Evolutionary conservation across 306 rosid genomes (phyloP), one percentile per base, ranked within the genome.

Genomic region (Casuarina equisetifolia): DNA sequence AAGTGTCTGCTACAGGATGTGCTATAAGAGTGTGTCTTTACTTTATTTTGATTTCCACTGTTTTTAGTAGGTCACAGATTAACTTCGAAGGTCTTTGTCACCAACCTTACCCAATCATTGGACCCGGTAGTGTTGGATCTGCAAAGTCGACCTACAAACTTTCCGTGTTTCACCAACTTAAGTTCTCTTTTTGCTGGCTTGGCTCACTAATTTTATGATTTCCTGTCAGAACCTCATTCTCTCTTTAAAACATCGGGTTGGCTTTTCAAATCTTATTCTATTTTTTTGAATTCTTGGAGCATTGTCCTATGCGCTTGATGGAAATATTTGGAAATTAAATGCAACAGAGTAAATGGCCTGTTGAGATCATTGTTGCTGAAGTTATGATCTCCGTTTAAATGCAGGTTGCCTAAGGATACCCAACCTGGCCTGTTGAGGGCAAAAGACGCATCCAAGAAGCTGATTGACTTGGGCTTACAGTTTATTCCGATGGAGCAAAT

Each of bases 401-500:
- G 74, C 67, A 92, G 98, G 81, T 75, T 91, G 17, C 86, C 83
- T 38, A 82, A 80, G 78, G 95, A 94, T 78, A 89, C 97, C 11
- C 97, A 94, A 53, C 97, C 90, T 4, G 97, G 91, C 69, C 20
- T 92, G 86, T 73, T 92, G 89, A 92, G 97, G 72, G 77, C 83
- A 63, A 86, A 85, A 73, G 85, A 86, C 63, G 97, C 86, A 45
- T 63, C 86, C 1, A 84, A 82, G 83, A 90, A 90, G 81, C 86
- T 94, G 69, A 84, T 89, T 77, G 91, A 85, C 77, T 57, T 94
- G 90, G 97, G 97, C 48, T 51, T 92, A 82, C 78, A 89, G 17
- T 92, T 94, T 88, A 89, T 82, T 74, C 93, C 95, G 35, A 85
- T 94, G 92, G 98, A 92, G 81, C 83, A 90, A 64, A 94, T 95